Evolutionary conservation across 495 filamentous ascomycete genomes (phyloP).

Genomic region (Podospora australis): DNA sequence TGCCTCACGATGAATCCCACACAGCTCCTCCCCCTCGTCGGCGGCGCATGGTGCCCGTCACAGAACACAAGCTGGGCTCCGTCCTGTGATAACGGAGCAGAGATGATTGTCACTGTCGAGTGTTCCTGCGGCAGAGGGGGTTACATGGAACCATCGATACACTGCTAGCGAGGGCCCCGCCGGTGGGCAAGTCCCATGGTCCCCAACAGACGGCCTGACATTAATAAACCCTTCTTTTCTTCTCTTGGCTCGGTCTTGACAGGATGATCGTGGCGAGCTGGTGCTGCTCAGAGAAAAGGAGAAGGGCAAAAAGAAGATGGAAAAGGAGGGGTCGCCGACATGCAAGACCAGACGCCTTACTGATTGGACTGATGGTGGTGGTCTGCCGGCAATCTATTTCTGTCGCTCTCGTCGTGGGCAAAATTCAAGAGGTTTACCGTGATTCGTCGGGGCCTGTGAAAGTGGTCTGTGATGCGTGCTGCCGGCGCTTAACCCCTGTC

Average conservation of each 20-base stretch:
- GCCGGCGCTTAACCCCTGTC: slow-evolving; percentile 35
- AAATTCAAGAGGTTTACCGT: slow-evolving; percentile 7
- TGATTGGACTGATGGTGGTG: slow-evolving; percentile 19
- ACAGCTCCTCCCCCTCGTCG: not conserved
- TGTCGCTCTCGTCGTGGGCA: slow-evolving; percentile 16
- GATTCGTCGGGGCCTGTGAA: slow-evolving; percentile 21
- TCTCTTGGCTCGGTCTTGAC: not conserved
- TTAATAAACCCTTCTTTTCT: not conserved
- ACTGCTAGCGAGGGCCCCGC: not conserved
- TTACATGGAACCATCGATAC: not conserved
- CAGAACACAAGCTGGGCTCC: no score
- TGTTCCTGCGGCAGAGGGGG: slow-evolving; percentile 4
- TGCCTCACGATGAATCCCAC: slow-evolving; percentile 7
- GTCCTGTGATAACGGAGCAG: not conserved
- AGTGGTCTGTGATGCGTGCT: slow-evolving; percentile 23
- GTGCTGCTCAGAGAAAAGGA: no score
- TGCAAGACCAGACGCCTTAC: not conserved
- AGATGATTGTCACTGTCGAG: not conserved
- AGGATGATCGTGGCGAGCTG: slow-evolving; percentile 5
- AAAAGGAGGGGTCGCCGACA: slow-evolving; percentile 7
- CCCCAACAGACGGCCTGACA: not conserved
- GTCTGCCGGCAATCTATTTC: slow-evolving; percentile 32
- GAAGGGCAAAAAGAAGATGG: not conserved
- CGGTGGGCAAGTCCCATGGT: not conserved
- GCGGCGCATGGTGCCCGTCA: no score